Evolutionary conservation across 75 land plant species (phyloP), one percentile per base, ranked within the genome.

Genomic region (Selaginella tamariscina): DNA sequence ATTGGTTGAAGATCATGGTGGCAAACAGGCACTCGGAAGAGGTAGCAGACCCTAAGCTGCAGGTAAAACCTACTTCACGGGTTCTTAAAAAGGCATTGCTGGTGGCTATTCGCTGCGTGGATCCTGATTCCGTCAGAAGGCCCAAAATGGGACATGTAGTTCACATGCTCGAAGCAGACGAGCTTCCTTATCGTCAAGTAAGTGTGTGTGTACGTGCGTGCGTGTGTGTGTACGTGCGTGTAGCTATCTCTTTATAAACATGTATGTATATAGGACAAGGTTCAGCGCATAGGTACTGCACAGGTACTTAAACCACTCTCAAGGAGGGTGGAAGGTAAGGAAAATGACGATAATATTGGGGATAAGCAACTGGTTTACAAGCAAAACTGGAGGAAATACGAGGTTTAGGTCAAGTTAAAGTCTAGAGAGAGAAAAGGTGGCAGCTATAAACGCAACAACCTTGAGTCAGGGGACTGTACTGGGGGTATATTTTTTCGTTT

Each of bases 101-200:
- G 64, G 82, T 90, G 2, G 91, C 91, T 56, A 72, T 90, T n/a
- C 78, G 91, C 0, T 90, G 96, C 73, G 88, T 90, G 23, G 88
- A 90, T 66, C 88, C 88, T 15, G 83, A 87, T 68, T 72, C 90
- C 18, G 72, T 67, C 20, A 84, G 83, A 64, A 56, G 94, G 66
- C 94, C 90, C 21, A 89, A 86, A 55, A 86, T 89, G 87, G 83
- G 94, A 26, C 94, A 89, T 73, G 79, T 89, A 9, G 74, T 89
- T 27, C 94, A 89, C 66, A 89, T 89, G 94, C 85, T 89, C 33
- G 94, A 89, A 73, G 83, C 78, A 9, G 87, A 89, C 27, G 91
- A 85, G 24, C 83, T 83, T 39, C 82, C 83, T 2, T 82, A 77
- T 66, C 77, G 85, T 20, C 83, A 83, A 31, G 86, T 82, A 82